These are phyloP conservation scores for Micractinium conductrix DNA, from an alignment of 139 green algal genomes.

Conservation along the genomic window DNA sequence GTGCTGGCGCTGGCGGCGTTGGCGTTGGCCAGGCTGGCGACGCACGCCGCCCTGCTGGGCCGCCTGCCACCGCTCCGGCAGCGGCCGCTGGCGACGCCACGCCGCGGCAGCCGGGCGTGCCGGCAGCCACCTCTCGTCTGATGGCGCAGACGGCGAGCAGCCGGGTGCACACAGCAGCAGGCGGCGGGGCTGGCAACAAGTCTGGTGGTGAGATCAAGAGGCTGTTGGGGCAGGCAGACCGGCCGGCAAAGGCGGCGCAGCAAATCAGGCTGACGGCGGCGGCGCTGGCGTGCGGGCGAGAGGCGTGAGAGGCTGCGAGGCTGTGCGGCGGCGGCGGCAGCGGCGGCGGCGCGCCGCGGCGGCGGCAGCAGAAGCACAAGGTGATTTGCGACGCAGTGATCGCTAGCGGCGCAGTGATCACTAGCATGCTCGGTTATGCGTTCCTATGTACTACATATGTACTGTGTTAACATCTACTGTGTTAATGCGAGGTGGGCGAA, in stretches of 20 bases:
- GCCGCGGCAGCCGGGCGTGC: neutral
- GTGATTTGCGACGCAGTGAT: too few species aligned
- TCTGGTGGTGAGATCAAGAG: neutral
- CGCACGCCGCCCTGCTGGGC: neutral
- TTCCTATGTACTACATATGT: too few species aligned
- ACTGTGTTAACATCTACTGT: too few species aligned
- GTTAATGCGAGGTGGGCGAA: too few species aligned
- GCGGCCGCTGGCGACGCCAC: neutral
- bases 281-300: neutral
- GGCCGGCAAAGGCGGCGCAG: neutral
- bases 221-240: neutral
- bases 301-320: too few species aligned
- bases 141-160: neutral
- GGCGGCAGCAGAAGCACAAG: too few species aligned
- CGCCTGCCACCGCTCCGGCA: too few species aligned
- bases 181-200: neutral
- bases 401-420: too few species aligned
- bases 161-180: neutral
- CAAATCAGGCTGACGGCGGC: neutral
- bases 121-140: neutral
- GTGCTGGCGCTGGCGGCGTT: neutral
- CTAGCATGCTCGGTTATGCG: too few species aligned
- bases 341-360: too few species aligned
- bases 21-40: too few species aligned
- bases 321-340: too few species aligned